Base-by-base conservation (phyloP, 371 early-diverging fungal genomes). In the Rhizopus delemar region DNA sequence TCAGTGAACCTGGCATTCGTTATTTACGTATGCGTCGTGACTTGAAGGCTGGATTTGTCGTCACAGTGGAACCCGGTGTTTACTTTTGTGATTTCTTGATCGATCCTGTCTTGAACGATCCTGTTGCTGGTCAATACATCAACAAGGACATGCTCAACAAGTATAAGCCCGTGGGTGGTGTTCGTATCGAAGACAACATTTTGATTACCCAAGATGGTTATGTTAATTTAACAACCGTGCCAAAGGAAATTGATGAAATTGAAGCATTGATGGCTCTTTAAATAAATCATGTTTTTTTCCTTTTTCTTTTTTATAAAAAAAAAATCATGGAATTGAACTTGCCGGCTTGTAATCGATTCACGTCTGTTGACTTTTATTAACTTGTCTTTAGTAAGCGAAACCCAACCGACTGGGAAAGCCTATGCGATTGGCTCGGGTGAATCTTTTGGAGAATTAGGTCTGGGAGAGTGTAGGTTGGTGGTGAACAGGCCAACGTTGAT, bases 401-500 rank as follows among this genome's bases (percentile, higher is more conserved):
- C 11, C 22, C 22, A 22, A 22, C 39, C 39, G 6, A n/a, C 43
- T 46, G 93, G 95, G 4, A 71, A 82, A 0, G 90, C 94, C 5
- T 93, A 89, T 69, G 93, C 92, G 33, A 90, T 96, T 70, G 99
- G 99, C n/a, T 89, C 84, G 33, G 95, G 95, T 56, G 93, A 95
- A 62, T 89, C 92, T 49, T 38, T 5, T 31, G 94, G 91, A 15
- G 98, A 98, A 80, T 85, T 97, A 5, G 99, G 97, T 28, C 76
- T 95, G 13, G 93, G 92, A 5, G 85, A 89, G 56, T 93, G 92
- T 55, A 83, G 84, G 58, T 46, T 80, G 3, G 83, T 83, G 50
- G 81, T 85, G 46, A 86, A 83, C 59, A 81, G 80, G 65, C 96
- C 96, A 22, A 82, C 75, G 55, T 80, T 82, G 13, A 70, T 95